Evolutionary conservation across 257 asterid species (phyloP).

Genomic region (Solanum dulcamara): DNA sequence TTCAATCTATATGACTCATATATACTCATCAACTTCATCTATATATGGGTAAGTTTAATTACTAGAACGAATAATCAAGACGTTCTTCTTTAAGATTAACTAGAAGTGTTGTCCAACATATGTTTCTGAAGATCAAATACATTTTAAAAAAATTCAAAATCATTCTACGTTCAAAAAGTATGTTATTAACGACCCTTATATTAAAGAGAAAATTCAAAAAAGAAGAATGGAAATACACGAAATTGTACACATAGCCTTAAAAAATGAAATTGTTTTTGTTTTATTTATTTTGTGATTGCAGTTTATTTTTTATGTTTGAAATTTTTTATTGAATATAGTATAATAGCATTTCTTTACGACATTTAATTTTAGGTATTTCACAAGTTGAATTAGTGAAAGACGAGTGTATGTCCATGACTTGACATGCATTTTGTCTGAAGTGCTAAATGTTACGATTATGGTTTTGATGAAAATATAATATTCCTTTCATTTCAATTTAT

Average conservation of each 20-base stretch:
- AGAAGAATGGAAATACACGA: neutral
- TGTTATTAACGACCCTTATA: neutral
- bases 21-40: neutral
- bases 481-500: too few species aligned
- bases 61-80: neutral
- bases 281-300: neutral
- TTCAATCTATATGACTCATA: neutral
- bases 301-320: neutral
- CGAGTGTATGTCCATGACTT: neutral
- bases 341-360: neutral
- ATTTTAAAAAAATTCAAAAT: neutral
- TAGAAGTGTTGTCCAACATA: neutral
- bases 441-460: neutral
- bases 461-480: neutral
- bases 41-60: neutral
- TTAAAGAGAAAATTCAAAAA: neutral
- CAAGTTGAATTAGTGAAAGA: neutral
- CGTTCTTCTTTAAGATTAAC: neutral
- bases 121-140: neutral
- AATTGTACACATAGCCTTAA: neutral
- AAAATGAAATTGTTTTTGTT: neutral
- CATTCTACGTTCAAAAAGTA: neutral
- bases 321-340: neutral
- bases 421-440: too few species aligned
- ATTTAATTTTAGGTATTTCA: neutral